Evolutionary conservation across 2,329 filamentous ascomycete genomes (phyloP).

Genomic region (Fusarium sterilihyphosum): DNA sequence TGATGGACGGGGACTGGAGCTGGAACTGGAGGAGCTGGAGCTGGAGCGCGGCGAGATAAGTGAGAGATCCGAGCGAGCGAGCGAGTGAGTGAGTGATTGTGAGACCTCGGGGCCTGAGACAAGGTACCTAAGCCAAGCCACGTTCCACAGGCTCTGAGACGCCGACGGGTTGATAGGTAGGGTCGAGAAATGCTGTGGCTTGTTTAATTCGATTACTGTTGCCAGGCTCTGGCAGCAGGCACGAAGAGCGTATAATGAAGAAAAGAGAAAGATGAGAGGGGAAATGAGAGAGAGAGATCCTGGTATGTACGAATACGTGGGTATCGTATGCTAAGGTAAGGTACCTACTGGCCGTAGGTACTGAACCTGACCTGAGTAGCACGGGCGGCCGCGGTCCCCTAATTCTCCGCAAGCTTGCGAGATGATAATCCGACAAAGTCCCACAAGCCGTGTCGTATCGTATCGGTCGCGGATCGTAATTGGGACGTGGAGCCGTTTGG

Average conservation of each 20-base stretch:
- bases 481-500: constrained; percentile 30
- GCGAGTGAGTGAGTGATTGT: background rate
- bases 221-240: constrained; percentile 21
- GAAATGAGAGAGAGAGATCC: background rate
- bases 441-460: constrained; percentile 33
- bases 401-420: constrained; percentile 37
- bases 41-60: background rate
- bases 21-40: background rate
- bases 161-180: constrained; percentile 1
- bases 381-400: constrained; percentile 29
- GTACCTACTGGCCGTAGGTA: background rate
- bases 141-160: constrained; percentile 22
- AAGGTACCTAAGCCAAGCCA: constrained; percentile 32
- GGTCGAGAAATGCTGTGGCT: constrained; percentile 35
- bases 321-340: background rate
- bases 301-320: constrained; percentile 35
- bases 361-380: constrained; percentile 16
- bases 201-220: constrained; percentile 11
- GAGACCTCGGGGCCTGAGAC: constrained; percentile 26
- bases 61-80: constrained; percentile 16
- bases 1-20: background rate
- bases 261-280: constrained; percentile 13
- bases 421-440: constrained; percentile 28
- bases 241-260: constrained; percentile 17
- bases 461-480: constrained; percentile 39